Evolutionary conservation across 441 rosid species (phyloP).

Genomic region (Corymbia calophylla): DNA sequence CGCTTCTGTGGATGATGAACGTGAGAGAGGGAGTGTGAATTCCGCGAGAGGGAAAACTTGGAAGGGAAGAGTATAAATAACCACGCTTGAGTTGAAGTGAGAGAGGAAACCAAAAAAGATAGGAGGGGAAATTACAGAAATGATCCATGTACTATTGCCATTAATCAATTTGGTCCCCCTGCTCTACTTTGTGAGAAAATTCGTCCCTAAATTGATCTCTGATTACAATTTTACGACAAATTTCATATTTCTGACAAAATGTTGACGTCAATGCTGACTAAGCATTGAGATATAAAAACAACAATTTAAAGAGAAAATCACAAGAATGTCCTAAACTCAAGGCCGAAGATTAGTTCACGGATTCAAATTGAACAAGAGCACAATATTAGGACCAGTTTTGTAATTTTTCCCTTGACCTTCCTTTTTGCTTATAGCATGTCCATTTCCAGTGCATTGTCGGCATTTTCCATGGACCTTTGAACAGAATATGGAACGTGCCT

Average conservation of each 20-base stretch:
- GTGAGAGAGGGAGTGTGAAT: not conserved
- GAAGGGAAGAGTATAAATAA: not conserved
- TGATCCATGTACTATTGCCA: not conserved
- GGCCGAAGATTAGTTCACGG: not conserved
- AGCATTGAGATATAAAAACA: not conserved
- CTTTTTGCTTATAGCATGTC: not conserved
- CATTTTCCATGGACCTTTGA: not conserved
- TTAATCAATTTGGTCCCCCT: not conserved
- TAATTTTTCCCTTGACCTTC: not conserved
- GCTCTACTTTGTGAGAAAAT: not conserved
- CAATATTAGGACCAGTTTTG: not conserved
- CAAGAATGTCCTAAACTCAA: not conserved
- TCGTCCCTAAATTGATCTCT: not conserved
- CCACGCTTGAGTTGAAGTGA: not conserved
- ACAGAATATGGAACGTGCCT: rapidly evolving
- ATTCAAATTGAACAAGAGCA: not conserved
- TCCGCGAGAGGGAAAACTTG: not conserved
- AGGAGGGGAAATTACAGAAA: not conserved
- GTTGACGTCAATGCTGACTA: not conserved
- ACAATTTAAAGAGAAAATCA: not conserved
- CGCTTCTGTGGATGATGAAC: not conserved
- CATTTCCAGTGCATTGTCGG: rapidly evolving
- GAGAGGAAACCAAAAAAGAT: not conserved
- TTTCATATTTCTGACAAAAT: not conserved
- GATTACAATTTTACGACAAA: not conserved